Base-by-base conservation (phyloP, 257 asterid genomes). In the Salvia hispanica region DNA sequence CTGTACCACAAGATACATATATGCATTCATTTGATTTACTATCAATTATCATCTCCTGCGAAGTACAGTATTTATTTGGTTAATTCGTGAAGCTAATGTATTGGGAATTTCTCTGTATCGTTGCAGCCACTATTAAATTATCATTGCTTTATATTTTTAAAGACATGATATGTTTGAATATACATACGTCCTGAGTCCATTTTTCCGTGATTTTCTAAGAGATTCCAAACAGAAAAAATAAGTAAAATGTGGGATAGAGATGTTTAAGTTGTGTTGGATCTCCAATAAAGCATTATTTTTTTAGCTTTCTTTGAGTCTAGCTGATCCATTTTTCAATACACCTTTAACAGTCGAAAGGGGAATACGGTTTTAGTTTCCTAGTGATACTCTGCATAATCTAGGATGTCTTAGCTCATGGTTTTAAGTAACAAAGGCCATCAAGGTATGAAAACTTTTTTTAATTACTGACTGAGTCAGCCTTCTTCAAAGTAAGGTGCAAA, bases 391-490 rank as follows among this genome's bases (percentile, higher is more conserved):
- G 10, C 25, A 16, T 44, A 55, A 6, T 40, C 71, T 62, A 33
- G 69, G 57, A 44, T 36, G 28, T 13, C 59, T 67, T 74, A n/a
- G 70, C 47, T 51, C 69, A 59, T 42, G 57, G 56, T 67, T 14
- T 67, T 25, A 44, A 42, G 12, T 73, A 66, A 44, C 56, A 48
- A 58, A 64, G 47, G 11, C 51, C 66, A 33, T 54, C 13, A 54
- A n/a, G 33, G 12, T 8, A 66, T 43, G 56, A 62, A 60, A 16
- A n/a, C 31, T 42, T 36, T 58, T 58, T 37, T 59, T 14, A 39
- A 59, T 21, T 9, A 15, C 13, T 2, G 33, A 14, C 1, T 3
- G 25, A 25, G 62, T 34, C 4, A 57, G 45, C 25, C 44, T 51
- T 57, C 34, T 6, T 34, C 65, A 55, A 55, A 25, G 15, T 59